A percentile compares a stretch with the other conserved stretches of the same genome.
Evolutionary conservation across 192 early-diverging fungal genomes (phyloP).

Genomic region (Gamsiella multidivaricata): DNA sequence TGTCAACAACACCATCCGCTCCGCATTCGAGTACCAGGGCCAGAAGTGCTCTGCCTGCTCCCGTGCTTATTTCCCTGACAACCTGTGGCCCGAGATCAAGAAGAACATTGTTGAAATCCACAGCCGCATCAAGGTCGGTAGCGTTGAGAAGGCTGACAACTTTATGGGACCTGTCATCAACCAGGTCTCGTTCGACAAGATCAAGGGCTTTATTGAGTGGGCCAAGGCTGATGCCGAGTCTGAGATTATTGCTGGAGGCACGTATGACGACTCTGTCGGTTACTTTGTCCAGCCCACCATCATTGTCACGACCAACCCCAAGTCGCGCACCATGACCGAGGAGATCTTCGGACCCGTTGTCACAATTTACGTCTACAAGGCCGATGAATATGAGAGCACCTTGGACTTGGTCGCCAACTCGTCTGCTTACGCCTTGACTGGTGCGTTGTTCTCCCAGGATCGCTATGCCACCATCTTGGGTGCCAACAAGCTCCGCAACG

Average conservation of each 20-base stretch:
- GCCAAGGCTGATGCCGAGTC: constrained; percentile 73
- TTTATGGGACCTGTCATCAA: constrained; percentile 94
- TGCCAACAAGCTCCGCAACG: constrained; percentile 82
- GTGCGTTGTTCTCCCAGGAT: constrained; percentile 90
- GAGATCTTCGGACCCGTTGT: constrained; percentile 98
- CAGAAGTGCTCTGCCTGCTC: constrained; percentile 99
- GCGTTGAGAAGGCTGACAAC: constrained; percentile 87
- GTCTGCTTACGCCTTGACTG: constrained; percentile 90
- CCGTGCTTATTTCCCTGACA: constrained; percentile 89
- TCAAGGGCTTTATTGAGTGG: constrained; percentile 89
- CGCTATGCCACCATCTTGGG: constrained; percentile 80
- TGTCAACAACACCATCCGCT: constrained; percentile 91
- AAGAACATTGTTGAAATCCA: constrained; percentile 71
- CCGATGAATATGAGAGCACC: constrained; percentile 78
- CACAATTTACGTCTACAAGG: constrained; percentile 86
- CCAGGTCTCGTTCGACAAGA: constrained; percentile 91
- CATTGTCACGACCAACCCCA: constrained; percentile 85
- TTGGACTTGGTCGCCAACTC: constrained; percentile 82
- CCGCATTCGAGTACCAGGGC: constrained; percentile 96
- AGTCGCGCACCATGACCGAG: constrained; percentile 87
- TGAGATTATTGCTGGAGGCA: constrained; percentile 92
- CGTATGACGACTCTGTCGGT: constrained; percentile 85
- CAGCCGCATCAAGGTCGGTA: constrained; percentile 84
- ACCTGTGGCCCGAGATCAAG: constrained; percentile 81
- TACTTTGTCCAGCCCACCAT: constrained; percentile 95